These are phyloP conservation scores for Miscanthus sacchariflorus DNA, from an alignment of 202 grass and related monocot species.

Conservation along the genomic window DNA sequence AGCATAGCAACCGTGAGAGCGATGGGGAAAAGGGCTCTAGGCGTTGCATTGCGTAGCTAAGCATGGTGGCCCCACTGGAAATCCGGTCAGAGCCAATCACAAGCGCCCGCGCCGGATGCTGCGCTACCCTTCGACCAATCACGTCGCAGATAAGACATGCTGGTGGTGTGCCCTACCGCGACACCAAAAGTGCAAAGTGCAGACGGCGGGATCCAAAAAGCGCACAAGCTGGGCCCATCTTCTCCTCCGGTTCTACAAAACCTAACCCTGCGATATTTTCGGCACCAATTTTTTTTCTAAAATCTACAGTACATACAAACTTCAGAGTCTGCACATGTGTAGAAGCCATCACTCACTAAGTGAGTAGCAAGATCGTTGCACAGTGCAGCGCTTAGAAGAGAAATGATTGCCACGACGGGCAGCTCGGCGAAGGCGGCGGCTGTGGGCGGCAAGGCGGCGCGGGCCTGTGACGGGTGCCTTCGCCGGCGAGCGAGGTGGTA, in stretches of 20 bases:
- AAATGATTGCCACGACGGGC: constrained; percentile 60
- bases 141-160: constrained; percentile 50
- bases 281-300: neutral
- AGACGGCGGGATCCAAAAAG: constrained; percentile 43
- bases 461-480: constrained; percentile 82
- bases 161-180: constrained; percentile 22
- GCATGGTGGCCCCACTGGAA: constrained; percentile 31
- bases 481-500: constrained; percentile 85
- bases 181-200: constrained; percentile 65
- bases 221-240: neutral
- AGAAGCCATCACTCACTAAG: neutral
- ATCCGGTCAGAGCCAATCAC: constrained; percentile 48
- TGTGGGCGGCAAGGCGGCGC: constrained; percentile 73
- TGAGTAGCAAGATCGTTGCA: constrained; percentile 4
- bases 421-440: constrained; percentile 52
- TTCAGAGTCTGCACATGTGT: constrained; percentile 19
- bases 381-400: neutral
- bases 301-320: constrained; percentile 11
- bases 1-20: constrained; percentile 33
- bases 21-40: constrained; percentile 1
- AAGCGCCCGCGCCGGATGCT: constrained; percentile 30
- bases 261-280: constrained; percentile 58
- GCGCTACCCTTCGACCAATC: constrained; percentile 33
- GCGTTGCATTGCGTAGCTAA: constrained; percentile 24
- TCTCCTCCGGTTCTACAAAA: constrained; percentile 47